Evolutionary conservation across 139 green algal genomes (phyloP).

Genomic region (Micractinium sp.): DNA sequence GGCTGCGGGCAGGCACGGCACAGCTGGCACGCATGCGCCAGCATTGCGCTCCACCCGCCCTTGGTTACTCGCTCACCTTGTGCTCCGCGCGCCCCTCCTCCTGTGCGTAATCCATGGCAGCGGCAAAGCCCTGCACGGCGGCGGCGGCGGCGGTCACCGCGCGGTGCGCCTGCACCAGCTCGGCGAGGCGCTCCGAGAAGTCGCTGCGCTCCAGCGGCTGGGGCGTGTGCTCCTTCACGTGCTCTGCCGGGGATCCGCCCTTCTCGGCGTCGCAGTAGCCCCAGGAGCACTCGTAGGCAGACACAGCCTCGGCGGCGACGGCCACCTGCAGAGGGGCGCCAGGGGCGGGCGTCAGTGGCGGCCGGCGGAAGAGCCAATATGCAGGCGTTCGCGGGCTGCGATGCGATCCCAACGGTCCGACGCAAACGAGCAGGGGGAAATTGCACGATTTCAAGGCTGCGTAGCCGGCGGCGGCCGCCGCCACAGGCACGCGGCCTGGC

Average conservation of each 20-base stretch:
- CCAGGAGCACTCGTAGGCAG: background rate
- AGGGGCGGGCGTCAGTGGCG: background rate
- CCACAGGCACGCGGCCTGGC: too few species aligned
- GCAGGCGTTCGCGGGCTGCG: too few species aligned
- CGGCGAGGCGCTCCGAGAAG: background rate
- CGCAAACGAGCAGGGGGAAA: too few species aligned
- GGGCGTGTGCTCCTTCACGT: too few species aligned
- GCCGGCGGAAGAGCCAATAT: background rate
- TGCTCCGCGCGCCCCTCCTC: background rate
- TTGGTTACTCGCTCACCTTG: background rate
- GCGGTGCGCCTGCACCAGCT: background rate
- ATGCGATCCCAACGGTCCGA: too few species aligned
- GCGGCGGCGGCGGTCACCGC: background rate
- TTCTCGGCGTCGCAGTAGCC: background rate
- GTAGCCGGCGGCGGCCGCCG: too few species aligned
- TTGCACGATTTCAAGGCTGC: too few species aligned
- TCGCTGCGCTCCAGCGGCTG: background rate
- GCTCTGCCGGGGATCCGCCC: background rate
- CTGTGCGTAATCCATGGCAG: background rate
- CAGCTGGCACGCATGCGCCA: too few species aligned
- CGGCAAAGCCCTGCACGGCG: background rate
- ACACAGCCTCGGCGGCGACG: background rate
- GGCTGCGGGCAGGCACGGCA: too few species aligned
- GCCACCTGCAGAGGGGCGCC: background rate
- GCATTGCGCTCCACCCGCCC: too few species aligned